phyloP scores from a whole-genome alignment of 768 basidiomycete genomes.

The Boletus barrowsii region DNA sequence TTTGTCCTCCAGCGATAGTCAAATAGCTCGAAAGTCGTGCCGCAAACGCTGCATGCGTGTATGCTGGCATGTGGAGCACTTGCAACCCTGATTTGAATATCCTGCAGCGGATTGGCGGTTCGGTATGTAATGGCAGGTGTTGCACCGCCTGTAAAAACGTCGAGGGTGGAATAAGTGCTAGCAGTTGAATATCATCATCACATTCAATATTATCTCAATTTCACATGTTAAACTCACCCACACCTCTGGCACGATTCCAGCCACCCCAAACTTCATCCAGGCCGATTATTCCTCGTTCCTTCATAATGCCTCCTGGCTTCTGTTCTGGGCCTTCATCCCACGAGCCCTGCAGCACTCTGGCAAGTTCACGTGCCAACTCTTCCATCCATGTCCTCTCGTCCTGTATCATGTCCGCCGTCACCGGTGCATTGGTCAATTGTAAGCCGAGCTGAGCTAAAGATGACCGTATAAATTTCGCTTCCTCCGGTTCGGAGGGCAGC shows the following conservation, averaged over 20 bases:
- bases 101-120: conserved; percentile 63
- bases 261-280: conserved; percentile 94
- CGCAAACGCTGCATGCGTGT: conserved; percentile 64
- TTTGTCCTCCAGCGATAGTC: conserved; percentile 47
- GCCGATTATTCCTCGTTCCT: conserved; percentile 73
- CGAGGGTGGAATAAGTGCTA: conserved; percentile 87
- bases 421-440: conserved; percentile 70
- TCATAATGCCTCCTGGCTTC: conserved; percentile 62
- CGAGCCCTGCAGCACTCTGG: conserved; percentile 58
- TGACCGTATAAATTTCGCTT: conserved; percentile 81
- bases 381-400: conserved; percentile 80
- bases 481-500: conserved; percentile 63
- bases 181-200: background rate
- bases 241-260: conserved; percentile 92
- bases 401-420: conserved; percentile 85
- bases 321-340: conserved; percentile 12
- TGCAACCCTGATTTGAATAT: conserved; percentile 70
- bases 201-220: background rate
- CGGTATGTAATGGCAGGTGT: conserved; percentile 60
- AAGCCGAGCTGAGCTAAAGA: conserved; percentile 90
- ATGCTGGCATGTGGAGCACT: conserved; percentile 83
- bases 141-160: conserved; percentile 78
- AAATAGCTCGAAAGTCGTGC: conserved; percentile 60
- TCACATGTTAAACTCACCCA: conserved; percentile 48
- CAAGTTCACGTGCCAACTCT: conserved; percentile 81